phyloP scores from a whole-genome alignment of 306 rosid genomes.

The Lagenaria siceraria region DNA sequence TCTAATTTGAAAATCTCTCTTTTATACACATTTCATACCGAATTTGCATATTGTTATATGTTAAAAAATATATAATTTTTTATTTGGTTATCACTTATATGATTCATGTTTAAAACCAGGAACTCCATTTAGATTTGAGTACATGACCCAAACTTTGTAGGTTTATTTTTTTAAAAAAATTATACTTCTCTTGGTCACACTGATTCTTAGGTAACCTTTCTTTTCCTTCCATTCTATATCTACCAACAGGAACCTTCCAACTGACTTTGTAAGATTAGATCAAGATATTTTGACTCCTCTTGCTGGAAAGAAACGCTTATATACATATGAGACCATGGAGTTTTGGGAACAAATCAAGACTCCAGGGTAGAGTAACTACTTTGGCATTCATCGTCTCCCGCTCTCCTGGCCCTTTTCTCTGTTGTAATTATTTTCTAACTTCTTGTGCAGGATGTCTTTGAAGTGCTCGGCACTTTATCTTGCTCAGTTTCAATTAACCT shows the following conservation, averaged over 20 bases:
- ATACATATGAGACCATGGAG: slow-evolving; percentile 71
- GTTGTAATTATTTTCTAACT: neutral
- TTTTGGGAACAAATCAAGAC: slow-evolving; percentile 99
- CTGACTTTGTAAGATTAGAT: slow-evolving; percentile 83
- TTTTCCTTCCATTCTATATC: neutral
- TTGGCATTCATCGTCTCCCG: neutral
- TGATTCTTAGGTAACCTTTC: neutral
- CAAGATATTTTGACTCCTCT: slow-evolving; percentile 97
- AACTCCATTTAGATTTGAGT: neutral
- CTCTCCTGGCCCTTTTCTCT: neutral
- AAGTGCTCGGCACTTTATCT: slow-evolving; percentile 87
- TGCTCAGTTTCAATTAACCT: slow-evolving; percentile 56
- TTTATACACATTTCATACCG: neutral
- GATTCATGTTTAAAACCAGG: neutral
- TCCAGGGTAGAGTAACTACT: slow-evolving; percentile 52
- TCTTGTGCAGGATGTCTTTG: slow-evolving; percentile 74
- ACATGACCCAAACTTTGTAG: neutral
- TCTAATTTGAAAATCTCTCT: neutral
- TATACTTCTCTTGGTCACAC: neutral
- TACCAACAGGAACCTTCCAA: slow-evolving; percentile 55
- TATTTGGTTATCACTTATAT: neutral
- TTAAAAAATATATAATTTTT: neutral
- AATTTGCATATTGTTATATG: neutral
- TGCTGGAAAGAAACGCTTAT: slow-evolving; percentile 88
- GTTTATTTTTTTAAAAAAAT: neutral